A percentile compares a stretch with the other conserved stretches of the same genome.
phyloP scores from a whole-genome alignment of 2,329 filamentous ascomycete species.

The Neoarthrinium moseri region DNA sequence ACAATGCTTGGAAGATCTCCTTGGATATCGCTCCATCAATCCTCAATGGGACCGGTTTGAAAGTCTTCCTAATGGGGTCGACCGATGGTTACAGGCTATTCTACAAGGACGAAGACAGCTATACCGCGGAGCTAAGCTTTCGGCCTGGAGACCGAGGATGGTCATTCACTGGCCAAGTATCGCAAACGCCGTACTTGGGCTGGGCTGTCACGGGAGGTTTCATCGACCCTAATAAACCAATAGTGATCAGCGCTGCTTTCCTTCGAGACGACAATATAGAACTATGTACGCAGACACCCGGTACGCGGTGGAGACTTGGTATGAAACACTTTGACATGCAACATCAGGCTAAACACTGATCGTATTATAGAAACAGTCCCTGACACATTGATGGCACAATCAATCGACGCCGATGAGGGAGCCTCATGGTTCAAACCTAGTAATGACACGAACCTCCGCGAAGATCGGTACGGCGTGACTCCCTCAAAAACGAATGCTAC shows the following conservation, averaged over 20 bases:
- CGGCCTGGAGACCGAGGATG: constrained; percentile 17
- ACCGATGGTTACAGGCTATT: constrained; percentile 29
- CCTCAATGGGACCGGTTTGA: constrained; percentile 24
- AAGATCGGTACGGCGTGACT: constrained; percentile 9
- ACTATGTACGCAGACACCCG: background rate
- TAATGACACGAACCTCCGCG: constrained; percentile 20
- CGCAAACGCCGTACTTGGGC: background rate
- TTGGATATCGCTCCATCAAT: constrained; percentile 16
- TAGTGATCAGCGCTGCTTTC: background rate
- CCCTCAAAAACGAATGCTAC: too few relatives aligned
- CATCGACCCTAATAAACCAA: background rate
- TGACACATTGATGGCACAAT: too few relatives aligned
- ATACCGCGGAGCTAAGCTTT: constrained; percentile 23
- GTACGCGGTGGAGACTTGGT: too few relatives aligned
- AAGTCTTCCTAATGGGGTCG: constrained; percentile 13
- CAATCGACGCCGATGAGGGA: background rate
- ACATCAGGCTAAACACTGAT: too few relatives aligned
- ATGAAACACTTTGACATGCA: too few relatives aligned
- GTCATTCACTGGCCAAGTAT: constrained; percentile 18
- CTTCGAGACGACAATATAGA: background rate
- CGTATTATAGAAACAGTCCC: background rate
- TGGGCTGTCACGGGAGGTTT: background rate
- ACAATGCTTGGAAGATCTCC: constrained; percentile 13
- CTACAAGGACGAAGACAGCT: constrained; percentile 26
- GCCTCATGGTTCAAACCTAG: constrained; percentile 10